A percentile compares a stretch with the other conserved stretches of the same genome.
phyloP scores from a whole-genome alignment of 306 rosid genomes.

The Quercus berberidifolia region DNA sequence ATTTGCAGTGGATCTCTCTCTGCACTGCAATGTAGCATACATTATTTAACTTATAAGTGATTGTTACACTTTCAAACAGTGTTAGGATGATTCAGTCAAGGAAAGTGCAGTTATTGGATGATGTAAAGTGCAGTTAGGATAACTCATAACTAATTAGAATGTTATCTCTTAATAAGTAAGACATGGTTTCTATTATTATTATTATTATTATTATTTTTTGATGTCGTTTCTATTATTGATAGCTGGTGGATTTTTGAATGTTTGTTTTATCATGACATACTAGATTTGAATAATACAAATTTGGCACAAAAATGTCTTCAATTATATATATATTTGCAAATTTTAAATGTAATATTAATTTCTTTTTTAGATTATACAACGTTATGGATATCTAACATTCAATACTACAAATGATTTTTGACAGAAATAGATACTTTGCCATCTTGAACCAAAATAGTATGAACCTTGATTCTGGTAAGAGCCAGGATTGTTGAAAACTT shows the following conservation, averaged over 20 bases:
- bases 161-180: neutral
- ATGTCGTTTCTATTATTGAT: neutral
- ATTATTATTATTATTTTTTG: neutral
- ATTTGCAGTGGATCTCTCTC: conserved; percentile 20
- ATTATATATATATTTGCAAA: neutral
- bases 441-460: too few relatives aligned
- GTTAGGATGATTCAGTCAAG: conserved; percentile 20
- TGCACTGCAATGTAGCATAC: conserved; percentile 18
- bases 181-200: neutral
- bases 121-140: neutral
- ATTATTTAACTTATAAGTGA: neutral
- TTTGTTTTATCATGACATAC: neutral
- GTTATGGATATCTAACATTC: too few relatives aligned
- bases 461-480: too few relatives aligned
- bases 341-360: neutral
- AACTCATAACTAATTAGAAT: conserved; percentile 7
- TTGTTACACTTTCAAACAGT: conserved; percentile 13
- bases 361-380: too few relatives aligned
- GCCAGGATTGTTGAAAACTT: too few relatives aligned
- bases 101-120: conserved; percentile 8
- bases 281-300: neutral
- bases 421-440: too few relatives aligned
- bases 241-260: neutral
- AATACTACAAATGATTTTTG: too few relatives aligned
- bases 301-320: neutral